Conservation (phyloP, 2,329 filamentous ascomycete genomes). For the Trichoderma sp. region DNA sequence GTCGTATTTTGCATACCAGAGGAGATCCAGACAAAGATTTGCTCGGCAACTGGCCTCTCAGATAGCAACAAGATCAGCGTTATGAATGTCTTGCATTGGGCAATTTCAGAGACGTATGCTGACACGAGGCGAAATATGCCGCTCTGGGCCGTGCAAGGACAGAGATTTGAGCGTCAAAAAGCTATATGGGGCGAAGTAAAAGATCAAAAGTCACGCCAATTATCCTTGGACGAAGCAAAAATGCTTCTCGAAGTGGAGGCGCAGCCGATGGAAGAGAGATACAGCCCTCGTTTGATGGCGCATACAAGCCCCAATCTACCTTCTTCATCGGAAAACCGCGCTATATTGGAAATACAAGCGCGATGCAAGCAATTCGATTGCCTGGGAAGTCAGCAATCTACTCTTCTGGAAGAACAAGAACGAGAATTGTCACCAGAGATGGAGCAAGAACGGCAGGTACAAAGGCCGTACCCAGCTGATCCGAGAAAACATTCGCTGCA, state of each 20-base stretch:
- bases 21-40: constrained; percentile 59
- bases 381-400: not conserved
- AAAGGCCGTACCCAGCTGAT: constrained; percentile 44
- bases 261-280: too few species aligned
- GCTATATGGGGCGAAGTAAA: constrained; percentile 36
- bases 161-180: constrained; percentile 49
- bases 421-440: constrained; percentile 66
- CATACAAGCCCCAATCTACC: too few species aligned
- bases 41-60: constrained; percentile 43
- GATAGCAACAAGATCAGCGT: constrained; percentile 35
- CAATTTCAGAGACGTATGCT: constrained; percentile 57
- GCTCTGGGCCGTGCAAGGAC: constrained; percentile 63
- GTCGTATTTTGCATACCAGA: constrained; percentile 61
- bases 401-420: constrained; percentile 62
- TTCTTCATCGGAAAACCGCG: not conserved
- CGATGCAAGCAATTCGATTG: too few species aligned
- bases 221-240: constrained; percentile 35
- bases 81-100: constrained; percentile 59
- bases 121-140: constrained; percentile 53
- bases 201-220: not conserved
- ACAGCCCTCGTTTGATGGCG: too few species aligned
- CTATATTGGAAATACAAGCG: not conserved
- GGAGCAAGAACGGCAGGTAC: constrained; percentile 59
- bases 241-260: constrained; percentile 59
- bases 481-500: constrained; percentile 42